These are phyloP conservation scores for Pythium sukuiense DNA, from an alignment of 352 stramenopile species.

Conservation along the genomic window DNA sequence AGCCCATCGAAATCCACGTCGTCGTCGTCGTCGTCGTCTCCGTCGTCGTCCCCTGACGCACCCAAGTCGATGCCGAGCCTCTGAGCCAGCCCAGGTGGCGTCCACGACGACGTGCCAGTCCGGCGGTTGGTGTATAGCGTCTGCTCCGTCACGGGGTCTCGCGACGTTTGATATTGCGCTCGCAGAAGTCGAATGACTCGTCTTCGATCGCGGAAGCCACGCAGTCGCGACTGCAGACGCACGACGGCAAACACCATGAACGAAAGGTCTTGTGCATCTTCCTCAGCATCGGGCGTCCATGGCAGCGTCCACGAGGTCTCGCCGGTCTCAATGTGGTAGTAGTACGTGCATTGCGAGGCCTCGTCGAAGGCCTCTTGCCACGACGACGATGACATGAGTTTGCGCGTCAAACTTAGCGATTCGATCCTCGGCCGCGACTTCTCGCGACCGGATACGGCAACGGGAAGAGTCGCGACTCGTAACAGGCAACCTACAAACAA, in stretches of 20 bases:
- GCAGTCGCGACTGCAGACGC: constrained; percentile 49
- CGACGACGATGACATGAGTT: constrained; percentile 5
- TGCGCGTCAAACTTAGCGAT: not conserved
- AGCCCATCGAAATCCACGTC: constrained; percentile 46
- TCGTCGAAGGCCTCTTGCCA: constrained; percentile 73
- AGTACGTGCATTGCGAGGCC: constrained; percentile 63
- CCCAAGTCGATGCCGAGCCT: constrained; percentile 32
- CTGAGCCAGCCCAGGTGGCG: constrained; percentile 38
- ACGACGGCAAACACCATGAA: constrained; percentile 51
- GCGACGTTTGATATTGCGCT: constrained; percentile 38
- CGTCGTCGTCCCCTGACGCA: constrained; percentile 11
- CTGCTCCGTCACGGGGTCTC: constrained; percentile 34
- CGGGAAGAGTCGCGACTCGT: not conserved
- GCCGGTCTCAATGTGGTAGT: constrained; percentile 66
- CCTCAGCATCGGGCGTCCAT: not conserved
- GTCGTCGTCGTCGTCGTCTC: constrained; percentile 30
- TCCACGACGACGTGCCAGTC: constrained; percentile 41
- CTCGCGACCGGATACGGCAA: not conserved
- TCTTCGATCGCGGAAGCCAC: constrained; percentile 37
- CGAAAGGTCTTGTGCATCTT: constrained; percentile 33
- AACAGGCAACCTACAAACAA: not conserved
- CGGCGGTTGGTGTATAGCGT: constrained; percentile 50
- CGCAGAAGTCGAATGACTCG: constrained; percentile 33
- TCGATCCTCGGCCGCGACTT: not conserved
- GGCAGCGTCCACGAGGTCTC: constrained; percentile 71